These are phyloP conservation scores for Aspergillus oerlinghausenensis DNA, from an alignment of 2,329 filamentous ascomycete genomes.

Conservation along the genomic window DNA sequence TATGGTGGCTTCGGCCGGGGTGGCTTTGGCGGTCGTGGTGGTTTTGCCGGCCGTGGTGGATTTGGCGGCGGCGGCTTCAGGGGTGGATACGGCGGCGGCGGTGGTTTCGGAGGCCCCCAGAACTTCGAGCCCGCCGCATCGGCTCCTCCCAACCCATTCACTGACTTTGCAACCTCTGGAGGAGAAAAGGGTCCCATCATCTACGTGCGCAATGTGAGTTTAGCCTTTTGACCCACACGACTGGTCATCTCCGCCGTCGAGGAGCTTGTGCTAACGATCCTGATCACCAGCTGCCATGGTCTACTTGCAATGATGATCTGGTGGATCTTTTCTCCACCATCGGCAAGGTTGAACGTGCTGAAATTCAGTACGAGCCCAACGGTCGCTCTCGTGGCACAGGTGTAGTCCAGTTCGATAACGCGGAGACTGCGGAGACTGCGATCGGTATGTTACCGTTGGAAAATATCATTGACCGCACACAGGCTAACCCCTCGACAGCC, in stretches of 20 bases:
- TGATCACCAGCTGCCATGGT: constrained; percentile 78
- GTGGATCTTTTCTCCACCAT: constrained; percentile 97
- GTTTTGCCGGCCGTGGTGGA: constrained; percentile 49
- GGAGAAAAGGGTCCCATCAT: constrained; percentile 80
- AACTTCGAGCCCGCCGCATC: constrained; percentile 45
- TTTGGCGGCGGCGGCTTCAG: constrained; percentile 47
- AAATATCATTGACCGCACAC: constrained; percentile 10
- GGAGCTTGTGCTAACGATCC: constrained; percentile 8
- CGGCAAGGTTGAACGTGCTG: constrained; percentile 95
- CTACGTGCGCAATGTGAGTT: constrained; percentile 92
- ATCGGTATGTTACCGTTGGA: constrained; percentile 54
- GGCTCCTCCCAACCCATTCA: constrained; percentile 76
- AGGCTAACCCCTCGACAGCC: constrained; percentile 43
- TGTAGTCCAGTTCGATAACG: constrained; percentile 86
- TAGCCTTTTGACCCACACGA: not conserved
- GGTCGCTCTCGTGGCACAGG: constrained; percentile 91
- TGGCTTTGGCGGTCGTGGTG: constrained; percentile 42
- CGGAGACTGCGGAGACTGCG: constrained; percentile 82
- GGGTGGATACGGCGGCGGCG: constrained; percentile 53
- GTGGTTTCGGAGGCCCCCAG: constrained; percentile 32
- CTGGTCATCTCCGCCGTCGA: not conserved
- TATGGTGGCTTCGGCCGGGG: constrained; percentile 38
- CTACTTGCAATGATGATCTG: constrained; percentile 95
- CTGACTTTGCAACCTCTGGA: constrained; percentile 82
- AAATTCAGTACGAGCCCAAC: constrained; percentile 97